These are phyloP conservation scores for Candida ponderosae DNA, from an alignment of 805 yeast genomes.

Conservation along the genomic window DNA sequence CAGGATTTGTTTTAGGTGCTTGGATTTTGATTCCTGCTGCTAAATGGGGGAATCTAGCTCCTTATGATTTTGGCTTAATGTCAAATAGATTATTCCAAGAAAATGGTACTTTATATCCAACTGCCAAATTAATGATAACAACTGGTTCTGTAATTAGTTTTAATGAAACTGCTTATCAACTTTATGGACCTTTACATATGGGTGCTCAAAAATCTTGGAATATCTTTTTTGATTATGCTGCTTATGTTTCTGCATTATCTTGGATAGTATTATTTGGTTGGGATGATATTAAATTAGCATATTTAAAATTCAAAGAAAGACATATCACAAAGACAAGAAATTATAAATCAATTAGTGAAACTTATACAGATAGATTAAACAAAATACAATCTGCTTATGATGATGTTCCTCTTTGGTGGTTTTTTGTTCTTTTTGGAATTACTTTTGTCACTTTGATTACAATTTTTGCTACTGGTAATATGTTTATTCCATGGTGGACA, in stretches of 20 bases:
- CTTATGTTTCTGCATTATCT: slow-evolving; percentile 37
- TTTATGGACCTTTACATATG: slow-evolving; percentile 36
- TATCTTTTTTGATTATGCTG: slow-evolving; percentile 46
- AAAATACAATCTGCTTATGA: slow-evolving; percentile 29
- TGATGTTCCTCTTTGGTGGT: slow-evolving; percentile 40
- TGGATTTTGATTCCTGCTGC: slow-evolving; percentile 41
- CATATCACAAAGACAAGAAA: too few species aligned
- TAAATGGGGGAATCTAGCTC: slow-evolving; percentile 32
- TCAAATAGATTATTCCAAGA: slow-evolving; percentile 31
- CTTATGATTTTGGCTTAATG: slow-evolving; percentile 31
- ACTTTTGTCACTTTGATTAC: slow-evolving; percentile 29
- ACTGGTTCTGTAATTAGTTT: slow-evolving; percentile 12
- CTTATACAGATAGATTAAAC: slow-evolving; percentile 35
- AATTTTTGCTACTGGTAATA: slow-evolving; percentile 24
- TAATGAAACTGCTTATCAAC: slow-evolving; percentile 37
- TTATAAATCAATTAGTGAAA: slow-evolving; percentile 1
- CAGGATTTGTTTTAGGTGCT: slow-evolving; percentile 38
- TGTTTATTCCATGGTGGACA: slow-evolving; percentile 21
- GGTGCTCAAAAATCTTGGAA: slow-evolving; percentile 44
- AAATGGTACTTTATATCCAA: slow-evolving; percentile 35
- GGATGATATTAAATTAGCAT: slow-evolving; percentile 11
- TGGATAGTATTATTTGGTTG: slow-evolving; percentile 31
- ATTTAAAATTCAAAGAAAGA: slow-evolving; percentile 1
- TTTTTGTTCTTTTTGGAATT: slow-evolving; percentile 23
- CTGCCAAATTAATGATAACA: slow-evolving; percentile 28